These are phyloP conservation scores for Dioscorea alata DNA, from an alignment of 106 monocot genomes.

Conservation along the genomic window DNA sequence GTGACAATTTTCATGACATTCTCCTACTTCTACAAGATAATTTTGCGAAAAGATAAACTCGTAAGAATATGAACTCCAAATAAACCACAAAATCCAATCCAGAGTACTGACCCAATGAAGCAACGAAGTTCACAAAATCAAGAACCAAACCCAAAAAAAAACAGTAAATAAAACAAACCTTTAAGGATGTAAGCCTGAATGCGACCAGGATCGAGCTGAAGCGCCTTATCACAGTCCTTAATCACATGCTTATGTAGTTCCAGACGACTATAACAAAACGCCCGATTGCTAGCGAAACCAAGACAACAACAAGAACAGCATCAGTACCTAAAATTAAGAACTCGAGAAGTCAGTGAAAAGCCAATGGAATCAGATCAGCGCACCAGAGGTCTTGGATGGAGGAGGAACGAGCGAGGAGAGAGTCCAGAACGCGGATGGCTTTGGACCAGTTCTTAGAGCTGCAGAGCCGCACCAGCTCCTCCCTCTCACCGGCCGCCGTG, in stretches of 20 bases:
- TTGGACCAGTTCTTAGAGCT: constrained; percentile 86
- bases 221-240: constrained; percentile 87
- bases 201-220: constrained; percentile 53
- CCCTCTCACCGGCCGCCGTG: constrained; percentile 34
- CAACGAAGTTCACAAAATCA: no score
- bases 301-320: neutral
- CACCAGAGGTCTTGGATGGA: constrained; percentile 82
- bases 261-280: constrained; percentile 86
- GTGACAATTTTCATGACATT: no score
- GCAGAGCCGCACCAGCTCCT: constrained; percentile 82
- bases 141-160: neutral
- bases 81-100: no score
- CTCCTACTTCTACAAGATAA: no score
- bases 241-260: constrained; percentile 95
- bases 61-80: no score
- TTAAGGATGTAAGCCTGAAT: constrained; percentile 88
- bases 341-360: no score
- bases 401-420: constrained; percentile 49
- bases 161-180: constrained; percentile 36
- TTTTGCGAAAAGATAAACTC: no score
- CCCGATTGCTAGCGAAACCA: constrained; percentile 63
- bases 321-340: no score
- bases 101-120: no score
- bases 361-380: neutral
- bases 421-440: constrained; percentile 86